Evolutionary conservation across 1,284 basidiomycete species (phyloP), one percentile per base, ranked within the genome.

Genomic region (Fomitopsis pinicola): DNA sequence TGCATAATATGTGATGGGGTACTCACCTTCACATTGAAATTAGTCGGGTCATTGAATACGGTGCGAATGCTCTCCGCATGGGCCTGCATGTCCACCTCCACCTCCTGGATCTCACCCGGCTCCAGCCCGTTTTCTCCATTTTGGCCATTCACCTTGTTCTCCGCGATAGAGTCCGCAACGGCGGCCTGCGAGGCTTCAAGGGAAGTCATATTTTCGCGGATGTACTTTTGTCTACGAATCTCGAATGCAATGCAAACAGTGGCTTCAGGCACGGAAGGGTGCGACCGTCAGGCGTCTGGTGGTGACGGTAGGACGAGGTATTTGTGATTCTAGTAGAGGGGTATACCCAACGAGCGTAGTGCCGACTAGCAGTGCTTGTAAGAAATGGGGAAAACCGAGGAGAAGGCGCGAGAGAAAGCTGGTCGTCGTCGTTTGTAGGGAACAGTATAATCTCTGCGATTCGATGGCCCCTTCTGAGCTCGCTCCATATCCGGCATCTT

Each of bases 21-120:
- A 44, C 79, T 59, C 66, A 92, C 92, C 82, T 95, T 96, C 78
- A 95, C 92, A 71, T 96, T 96, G 79, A 96, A 97, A 68, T 90
- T 91, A 68, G 82, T 87, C 22, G 92, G 88, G 76, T 95, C 91
- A 72, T 85, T 93, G 77, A 96, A 96, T 42, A 96, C 89, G n/a
- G 94, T 96, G 68, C 89, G 84, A 70, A 94, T 90, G 57, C 80
- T 83, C 61, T 93, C 89, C n/a, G 89, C 90, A 73, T 91, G 89
- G 38, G 84, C 82, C 68, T 88, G 81, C 88, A 91, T 91, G 70
- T 90, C 87, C 46, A 90, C 80, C 72, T 92, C 90, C 73, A 90
- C 80, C 72, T 92, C 90, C 73, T 91, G 88, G 58, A 90, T 85
- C 76, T 92, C 89, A 63, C 88, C 90, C 10, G 83, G 83, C 72